phyloP scores from a whole-genome alignment of 2,329 filamentous ascomycete genomes.

The Epicoccum sorghinum region DNA sequence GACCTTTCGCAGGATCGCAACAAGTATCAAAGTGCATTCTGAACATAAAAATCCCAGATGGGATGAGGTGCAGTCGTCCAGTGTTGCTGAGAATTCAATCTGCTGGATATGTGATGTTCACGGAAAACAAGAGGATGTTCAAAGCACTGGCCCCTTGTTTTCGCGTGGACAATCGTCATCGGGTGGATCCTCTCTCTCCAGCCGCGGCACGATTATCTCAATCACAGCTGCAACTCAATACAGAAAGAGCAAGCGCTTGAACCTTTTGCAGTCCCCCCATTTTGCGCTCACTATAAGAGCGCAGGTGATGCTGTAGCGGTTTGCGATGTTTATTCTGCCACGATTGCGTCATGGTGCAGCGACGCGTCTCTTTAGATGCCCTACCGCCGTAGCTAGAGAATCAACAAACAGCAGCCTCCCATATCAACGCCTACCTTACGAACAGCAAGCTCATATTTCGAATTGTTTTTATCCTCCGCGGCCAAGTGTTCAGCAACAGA shows the following conservation, averaged over 20 bases:
- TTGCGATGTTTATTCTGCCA: slow-evolving; percentile 7
- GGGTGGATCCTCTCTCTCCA: background rate
- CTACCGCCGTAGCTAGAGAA: background rate
- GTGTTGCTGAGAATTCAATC: no score
- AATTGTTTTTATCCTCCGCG: background rate
- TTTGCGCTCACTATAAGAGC: background rate
- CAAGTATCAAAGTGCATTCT: no score
- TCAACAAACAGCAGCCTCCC: background rate
- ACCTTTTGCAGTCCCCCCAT: background rate
- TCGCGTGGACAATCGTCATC: slow-evolving; percentile 9
- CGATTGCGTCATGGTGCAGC: slow-evolving; percentile 6
- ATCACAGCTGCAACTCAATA: background rate
- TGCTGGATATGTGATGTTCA: no score
- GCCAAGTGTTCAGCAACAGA: background rate
- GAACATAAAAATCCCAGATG: no score
- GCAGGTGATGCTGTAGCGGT: background rate
- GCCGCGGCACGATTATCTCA: background rate
- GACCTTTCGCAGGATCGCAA: no score
- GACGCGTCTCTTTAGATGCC: slow-evolving; percentile 3
- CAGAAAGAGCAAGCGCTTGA: background rate
- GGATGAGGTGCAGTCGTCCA: no score
- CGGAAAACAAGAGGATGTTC: no score
- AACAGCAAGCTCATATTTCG: background rate
- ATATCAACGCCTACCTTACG: background rate
- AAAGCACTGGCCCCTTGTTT: background rate